These are phyloP conservation scores for Coprinopsis strossmayeri DNA, from an alignment of 768 basidiomycete genomes.

Conservation along the genomic window DNA sequence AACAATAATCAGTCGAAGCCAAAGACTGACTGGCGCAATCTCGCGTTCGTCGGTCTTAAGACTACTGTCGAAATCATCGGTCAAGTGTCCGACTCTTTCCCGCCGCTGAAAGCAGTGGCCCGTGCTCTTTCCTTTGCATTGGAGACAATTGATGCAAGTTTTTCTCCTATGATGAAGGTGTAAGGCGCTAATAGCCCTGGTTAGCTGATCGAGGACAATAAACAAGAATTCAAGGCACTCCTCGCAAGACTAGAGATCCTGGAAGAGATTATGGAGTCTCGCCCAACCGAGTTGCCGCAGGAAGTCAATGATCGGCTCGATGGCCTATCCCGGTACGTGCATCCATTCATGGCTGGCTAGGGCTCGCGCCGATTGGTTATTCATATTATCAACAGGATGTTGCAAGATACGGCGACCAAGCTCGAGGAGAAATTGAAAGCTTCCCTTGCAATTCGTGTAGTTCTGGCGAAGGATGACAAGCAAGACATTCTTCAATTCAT, in stretches of 20 bases:
- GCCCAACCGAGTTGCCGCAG: background rate
- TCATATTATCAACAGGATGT: background rate
- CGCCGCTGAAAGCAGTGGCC: background rate
- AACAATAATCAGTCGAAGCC: no score
- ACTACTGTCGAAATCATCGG: background rate
- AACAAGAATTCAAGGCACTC: slow-evolving; percentile 29
- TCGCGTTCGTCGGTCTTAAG: no score
- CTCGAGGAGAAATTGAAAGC: background rate
- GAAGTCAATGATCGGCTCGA: background rate
- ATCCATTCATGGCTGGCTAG: background rate
- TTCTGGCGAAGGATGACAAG: slow-evolving; percentile 22
- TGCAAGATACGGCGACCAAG: background rate
- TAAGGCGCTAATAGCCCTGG: no score
- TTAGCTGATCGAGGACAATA: background rate
- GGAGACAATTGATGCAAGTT: background rate
- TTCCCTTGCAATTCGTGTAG: background rate
- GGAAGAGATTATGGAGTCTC: background rate
- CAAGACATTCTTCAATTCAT: background rate
- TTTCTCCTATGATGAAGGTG: no score
- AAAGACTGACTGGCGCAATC: no score
- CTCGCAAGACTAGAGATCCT: background rate
- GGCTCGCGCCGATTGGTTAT: background rate
- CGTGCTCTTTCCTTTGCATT: background rate
- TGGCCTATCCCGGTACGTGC: background rate
- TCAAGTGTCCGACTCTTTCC: background rate